Base-by-base conservation (phyloP, 129 eudicot genomes). In the Flaveria robusta region DNA sequence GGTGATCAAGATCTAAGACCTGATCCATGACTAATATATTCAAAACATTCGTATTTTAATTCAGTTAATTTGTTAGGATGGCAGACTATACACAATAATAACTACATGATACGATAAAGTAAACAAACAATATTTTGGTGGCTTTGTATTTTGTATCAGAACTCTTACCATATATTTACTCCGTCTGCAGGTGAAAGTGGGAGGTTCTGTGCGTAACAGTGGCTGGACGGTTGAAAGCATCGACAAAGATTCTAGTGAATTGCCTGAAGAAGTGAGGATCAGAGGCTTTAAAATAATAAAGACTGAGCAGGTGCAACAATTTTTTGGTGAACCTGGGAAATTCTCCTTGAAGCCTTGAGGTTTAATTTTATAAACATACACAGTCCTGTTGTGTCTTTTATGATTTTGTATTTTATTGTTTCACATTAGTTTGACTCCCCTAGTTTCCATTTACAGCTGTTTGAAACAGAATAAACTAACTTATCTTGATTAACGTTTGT, bases 221-320 rank as follows among this genome's bases (percentile, higher is more conserved):
- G 99, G 99, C 45, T 95, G 99, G 97, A 54, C 69, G 18, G 83
- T 95, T 12, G 96, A 89, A 77, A 85, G 76, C 56, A 91, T 95
- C 5, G 96, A 95, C 77, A 89, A 80, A 76, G 91, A 82, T 65
- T 85, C 85, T 49, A 71, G 73, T 20, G 79, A 87, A 7, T 68
- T 74, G 52, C 89, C 97, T 0, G 99, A 91, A 80, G 92, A 91
- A 89, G 79, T 85, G 74, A 87, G 97, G 82, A 95, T 89, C 54
- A 84, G 97, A 60, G 97, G 99, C 45, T 95, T 95, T 81, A 83
- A 79, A 74, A 82, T 95, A 66, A 89, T 83, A 83, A 95, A 86
- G 82, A 67, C 82, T 24, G 99, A 89, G 81, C 99, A 95, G 86
- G 66, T 87, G 76, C 96, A 91, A 50, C 84, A 78, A 78, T 74